Evolutionary conservation across 352 stramenopile species (phyloP).

Genomic region (Phytophthora uliginosa): DNA sequence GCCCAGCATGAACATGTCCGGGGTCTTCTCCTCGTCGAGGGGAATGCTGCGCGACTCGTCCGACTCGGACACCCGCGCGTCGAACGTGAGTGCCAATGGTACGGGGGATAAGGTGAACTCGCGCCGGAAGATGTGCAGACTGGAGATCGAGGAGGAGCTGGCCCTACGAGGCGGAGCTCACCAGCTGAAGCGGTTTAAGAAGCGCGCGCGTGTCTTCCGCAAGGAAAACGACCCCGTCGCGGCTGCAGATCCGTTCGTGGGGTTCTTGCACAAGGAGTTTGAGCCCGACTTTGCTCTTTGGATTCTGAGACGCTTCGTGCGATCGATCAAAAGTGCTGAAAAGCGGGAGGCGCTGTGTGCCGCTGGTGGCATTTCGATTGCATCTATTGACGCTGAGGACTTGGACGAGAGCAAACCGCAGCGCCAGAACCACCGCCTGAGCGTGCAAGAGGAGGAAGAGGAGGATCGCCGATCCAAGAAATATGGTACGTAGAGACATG

Average conservation of each 20-base stretch:
- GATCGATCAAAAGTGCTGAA: slow-evolving; percentile 66
- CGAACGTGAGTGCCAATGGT: slow-evolving; percentile 22
- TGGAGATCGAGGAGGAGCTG: slow-evolving; percentile 81
- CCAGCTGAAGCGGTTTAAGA: slow-evolving; percentile 78
- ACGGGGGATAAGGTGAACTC: slow-evolving; percentile 34
- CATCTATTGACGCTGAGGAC: slow-evolving; percentile 31
- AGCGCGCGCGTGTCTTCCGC: slow-evolving; percentile 68
- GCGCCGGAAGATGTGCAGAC: slow-evolving; percentile 53
- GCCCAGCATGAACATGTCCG: slow-evolving; percentile 37
- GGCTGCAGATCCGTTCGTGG: slow-evolving; percentile 57
- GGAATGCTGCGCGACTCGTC: slow-evolving; percentile 35
- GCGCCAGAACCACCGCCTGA: slow-evolving; percentile 19
- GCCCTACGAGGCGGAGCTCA: slow-evolving; percentile 55
- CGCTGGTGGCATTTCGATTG: slow-evolving; percentile 39
- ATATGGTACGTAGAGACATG: slow-evolving; percentile 41
- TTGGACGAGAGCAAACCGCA: slow-evolving; percentile 25
- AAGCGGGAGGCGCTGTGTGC: slow-evolving; percentile 56
- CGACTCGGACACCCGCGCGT: slow-evolving; percentile 39
- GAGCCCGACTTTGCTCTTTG: slow-evolving; percentile 65
- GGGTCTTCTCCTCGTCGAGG: slow-evolving; percentile 33
- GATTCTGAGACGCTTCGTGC: slow-evolving; percentile 63
- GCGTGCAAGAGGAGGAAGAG: slow-evolving; percentile 34
- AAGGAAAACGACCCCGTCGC: slow-evolving; percentile 75
- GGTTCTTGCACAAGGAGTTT: slow-evolving; percentile 63
- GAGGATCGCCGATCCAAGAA: slow-evolving; percentile 39